phyloP scores from a whole-genome alignment of 768 basidiomycete genomes.

The Filobasidium wieringae region DNA sequence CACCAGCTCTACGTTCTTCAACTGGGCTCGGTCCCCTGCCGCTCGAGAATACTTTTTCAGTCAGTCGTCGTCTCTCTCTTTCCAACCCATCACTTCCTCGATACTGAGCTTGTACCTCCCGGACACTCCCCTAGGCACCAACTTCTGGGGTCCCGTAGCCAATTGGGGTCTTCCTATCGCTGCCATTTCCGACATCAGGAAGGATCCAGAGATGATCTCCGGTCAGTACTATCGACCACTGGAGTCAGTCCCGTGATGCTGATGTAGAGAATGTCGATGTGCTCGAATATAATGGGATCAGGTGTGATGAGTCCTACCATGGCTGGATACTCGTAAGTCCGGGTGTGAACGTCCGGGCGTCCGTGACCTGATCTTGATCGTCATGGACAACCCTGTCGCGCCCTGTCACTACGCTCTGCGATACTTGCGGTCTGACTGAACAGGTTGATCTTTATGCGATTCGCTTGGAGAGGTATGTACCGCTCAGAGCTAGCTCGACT shows the following conservation, averaged over 20 bases:
- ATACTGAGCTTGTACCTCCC: not conserved
- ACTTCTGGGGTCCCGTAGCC: slow-evolving; percentile 97
- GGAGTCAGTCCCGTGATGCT: too few relatives aligned
- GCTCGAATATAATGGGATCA: too few relatives aligned
- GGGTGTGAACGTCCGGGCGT: too few relatives aligned
- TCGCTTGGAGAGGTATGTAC: slow-evolving; percentile 10
- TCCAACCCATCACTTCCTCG: not conserved
- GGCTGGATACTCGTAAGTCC: slow-evolving; percentile 76
- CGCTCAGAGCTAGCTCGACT: slow-evolving; percentile 1
- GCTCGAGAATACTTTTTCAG: slow-evolving; percentile 92
- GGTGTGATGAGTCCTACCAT: slow-evolving; percentile 93
- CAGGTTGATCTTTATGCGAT: slow-evolving; percentile 77
- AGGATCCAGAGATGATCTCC: slow-evolving; percentile 94
- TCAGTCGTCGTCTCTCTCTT: slow-evolving; percentile 41
- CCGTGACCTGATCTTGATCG: too few relatives aligned
- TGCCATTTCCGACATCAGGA: slow-evolving; percentile 73
- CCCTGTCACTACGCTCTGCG: too few relatives aligned
- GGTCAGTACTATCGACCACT: too few relatives aligned
- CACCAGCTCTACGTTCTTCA: slow-evolving; percentile 49
- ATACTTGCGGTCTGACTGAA: not conserved
- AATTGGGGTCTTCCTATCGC: slow-evolving; percentile 98
- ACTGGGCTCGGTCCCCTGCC: slow-evolving; percentile 83
- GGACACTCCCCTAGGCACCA: slow-evolving; percentile 54
- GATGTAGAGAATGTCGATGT: too few relatives aligned
- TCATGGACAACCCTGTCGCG: too few relatives aligned